phyloP scores from a whole-genome alignment of 2,329 filamentous ascomycete genomes.

The Shiraia bambusicola region DNA sequence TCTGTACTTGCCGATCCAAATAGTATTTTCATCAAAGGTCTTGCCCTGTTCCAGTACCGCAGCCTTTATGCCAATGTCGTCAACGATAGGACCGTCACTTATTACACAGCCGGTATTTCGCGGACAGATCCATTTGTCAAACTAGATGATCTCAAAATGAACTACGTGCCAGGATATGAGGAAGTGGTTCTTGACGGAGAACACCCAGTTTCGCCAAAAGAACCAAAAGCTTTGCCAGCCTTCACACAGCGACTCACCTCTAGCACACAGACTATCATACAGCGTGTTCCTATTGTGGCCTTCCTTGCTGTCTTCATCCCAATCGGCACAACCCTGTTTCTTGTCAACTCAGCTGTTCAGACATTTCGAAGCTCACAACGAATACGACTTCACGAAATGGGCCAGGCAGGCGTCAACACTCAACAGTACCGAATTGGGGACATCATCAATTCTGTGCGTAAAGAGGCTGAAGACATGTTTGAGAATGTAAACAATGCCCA shows the following conservation, averaged over 20 bases:
- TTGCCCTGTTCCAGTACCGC: conserved; percentile 73
- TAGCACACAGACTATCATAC: conserved; percentile 45
- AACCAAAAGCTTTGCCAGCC: conserved; percentile 34
- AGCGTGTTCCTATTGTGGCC: conserved; percentile 63
- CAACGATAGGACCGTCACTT: conserved; percentile 80
- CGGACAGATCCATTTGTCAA: conserved; percentile 76
- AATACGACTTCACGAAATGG: conserved; percentile 73
- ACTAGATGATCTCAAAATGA: conserved; percentile 66
- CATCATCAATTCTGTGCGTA: conserved; percentile 68
- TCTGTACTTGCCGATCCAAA: conserved; percentile 78
- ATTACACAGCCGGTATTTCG: conserved; percentile 79
- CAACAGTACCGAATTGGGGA: conserved; percentile 74
- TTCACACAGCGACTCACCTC: conserved; percentile 41
- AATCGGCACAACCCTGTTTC: conserved; percentile 68
- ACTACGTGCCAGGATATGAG: conserved; percentile 72
- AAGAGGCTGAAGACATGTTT: conserved; percentile 75
- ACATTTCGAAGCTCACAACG: conserved; percentile 72
- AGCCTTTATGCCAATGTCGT: conserved; percentile 82
- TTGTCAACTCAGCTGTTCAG: conserved; percentile 76
- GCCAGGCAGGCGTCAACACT: conserved; percentile 66
- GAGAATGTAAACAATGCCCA: conserved; percentile 71
- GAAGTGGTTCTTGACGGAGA: conserved; percentile 72
- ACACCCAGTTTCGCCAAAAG: conserved; percentile 59
- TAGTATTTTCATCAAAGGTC: conserved; percentile 80
- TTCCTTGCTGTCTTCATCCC: conserved; percentile 72